Percentiles rank a stretch among this genome's conserved stretches.
phyloP scores from a whole-genome alignment of 75 land plant species.

The Chamaecyparis obtusa region DNA sequence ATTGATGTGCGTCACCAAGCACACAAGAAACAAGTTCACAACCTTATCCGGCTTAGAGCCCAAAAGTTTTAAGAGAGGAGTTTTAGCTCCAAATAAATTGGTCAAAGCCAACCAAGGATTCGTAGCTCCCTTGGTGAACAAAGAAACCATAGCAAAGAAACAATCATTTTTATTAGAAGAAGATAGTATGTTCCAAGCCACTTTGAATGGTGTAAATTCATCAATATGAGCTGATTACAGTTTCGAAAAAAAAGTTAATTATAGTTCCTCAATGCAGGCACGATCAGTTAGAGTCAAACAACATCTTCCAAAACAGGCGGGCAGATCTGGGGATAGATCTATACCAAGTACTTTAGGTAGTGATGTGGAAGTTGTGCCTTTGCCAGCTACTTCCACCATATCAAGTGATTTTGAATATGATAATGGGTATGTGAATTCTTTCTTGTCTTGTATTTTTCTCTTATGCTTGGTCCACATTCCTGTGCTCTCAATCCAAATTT shows the following conservation, averaged over 20 bases:
- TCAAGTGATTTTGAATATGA: constrained; percentile 47
- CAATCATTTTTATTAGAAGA: background rate
- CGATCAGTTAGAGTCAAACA: background rate
- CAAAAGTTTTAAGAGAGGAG: background rate
- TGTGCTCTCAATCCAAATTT: background rate
- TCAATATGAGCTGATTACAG: background rate
- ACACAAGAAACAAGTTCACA: background rate
- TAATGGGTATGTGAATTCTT: background rate
- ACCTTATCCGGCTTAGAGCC: background rate
- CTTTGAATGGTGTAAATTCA: background rate
- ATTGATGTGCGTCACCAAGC: background rate
- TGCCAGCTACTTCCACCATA: constrained; percentile 21
- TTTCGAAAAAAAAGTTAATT: background rate
- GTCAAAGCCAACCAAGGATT: background rate
- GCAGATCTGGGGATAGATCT: constrained; percentile 4
- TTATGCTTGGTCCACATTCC: background rate
- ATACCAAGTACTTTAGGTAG: constrained; percentile 17
- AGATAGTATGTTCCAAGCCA: background rate
- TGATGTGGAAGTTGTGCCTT: constrained; percentile 17
- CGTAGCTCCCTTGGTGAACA: background rate
- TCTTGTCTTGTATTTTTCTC: constrained; percentile 13
- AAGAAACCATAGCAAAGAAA: background rate
- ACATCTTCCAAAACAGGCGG: background rate
- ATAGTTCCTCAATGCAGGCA: constrained; percentile 8
- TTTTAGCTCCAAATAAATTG: background rate